A percentile compares a stretch with the other conserved stretches of the same genome.
Conservation (phyloP, 495 filamentous ascomycete genomes). For the Aspergillus panamensis region DNA sequence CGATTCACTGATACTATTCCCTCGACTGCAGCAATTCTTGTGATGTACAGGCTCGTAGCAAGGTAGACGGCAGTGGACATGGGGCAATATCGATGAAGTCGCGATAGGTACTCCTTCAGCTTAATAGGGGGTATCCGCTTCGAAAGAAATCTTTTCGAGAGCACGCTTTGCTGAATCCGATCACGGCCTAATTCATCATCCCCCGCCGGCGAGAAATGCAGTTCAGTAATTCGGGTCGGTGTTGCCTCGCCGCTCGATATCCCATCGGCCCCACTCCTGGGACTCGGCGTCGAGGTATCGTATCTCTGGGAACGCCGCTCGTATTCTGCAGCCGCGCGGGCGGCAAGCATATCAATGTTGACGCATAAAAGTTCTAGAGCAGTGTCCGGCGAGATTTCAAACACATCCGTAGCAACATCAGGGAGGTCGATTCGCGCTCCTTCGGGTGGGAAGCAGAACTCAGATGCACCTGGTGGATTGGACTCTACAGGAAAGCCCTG, state of each 20-base stretch:
- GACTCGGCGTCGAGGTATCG: slow-evolving; percentile 40
- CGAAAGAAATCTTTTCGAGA: slow-evolving; percentile 88
- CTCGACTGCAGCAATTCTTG: slow-evolving; percentile 71
- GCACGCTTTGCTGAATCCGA: slow-evolving; percentile 68
- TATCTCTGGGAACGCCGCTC: slow-evolving; percentile 68
- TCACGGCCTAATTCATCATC: slow-evolving; percentile 43
- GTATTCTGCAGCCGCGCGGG: slow-evolving; percentile 65
- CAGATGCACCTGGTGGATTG: neutral
- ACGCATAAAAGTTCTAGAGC: slow-evolving; percentile 77
- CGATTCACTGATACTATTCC: slow-evolving; percentile 68
- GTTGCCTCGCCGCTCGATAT: slow-evolving; percentile 38
- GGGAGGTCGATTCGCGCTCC: neutral
- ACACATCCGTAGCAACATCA: slow-evolving; percentile 51
- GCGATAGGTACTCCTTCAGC: slow-evolving; percentile 78
- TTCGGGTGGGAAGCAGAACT: neutral
- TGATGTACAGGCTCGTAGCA: slow-evolving; percentile 88
- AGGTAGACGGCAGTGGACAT: slow-evolving; percentile 96
- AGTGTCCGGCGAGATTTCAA: slow-evolving; percentile 63
- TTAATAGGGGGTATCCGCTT: slow-evolving; percentile 77
- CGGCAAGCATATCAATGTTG: slow-evolving; percentile 65
- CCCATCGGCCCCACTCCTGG: slow-evolving; percentile 57
- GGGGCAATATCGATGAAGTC: slow-evolving; percentile 86
- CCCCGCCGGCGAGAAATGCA: slow-evolving; percentile 28
- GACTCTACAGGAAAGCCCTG: neutral
- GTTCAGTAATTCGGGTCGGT: slow-evolving; percentile 24